Base-by-base conservation (phyloP, 1,139 yeast genomes). In the Magnusiomyces fungicola region DNA sequence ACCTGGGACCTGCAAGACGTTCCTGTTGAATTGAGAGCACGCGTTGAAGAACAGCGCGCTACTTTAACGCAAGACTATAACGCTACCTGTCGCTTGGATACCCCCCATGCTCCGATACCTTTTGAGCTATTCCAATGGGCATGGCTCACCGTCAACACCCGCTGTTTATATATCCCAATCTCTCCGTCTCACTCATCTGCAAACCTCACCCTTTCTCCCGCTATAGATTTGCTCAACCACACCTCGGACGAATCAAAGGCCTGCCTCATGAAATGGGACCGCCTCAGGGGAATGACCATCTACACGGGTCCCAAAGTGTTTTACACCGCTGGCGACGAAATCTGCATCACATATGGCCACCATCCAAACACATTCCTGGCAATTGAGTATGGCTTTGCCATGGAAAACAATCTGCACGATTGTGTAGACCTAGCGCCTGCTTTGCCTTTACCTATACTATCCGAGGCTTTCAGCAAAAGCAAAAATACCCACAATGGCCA, bases 151-250 rank as follows among this genome's bases (percentile, higher is more conserved):
- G 85, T 90, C 47, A 92, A 92, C 63, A 84, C 97, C 1, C 82
- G 98, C 67, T 90, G 97, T 62, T 69, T 92, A 12, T 90, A 87
- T 63, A 67, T 87, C 2, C 81, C 86, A 0, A 73, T 74, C 46
- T 73, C 76, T 43, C 49, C 56, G 37, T n/a, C n/a, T n/a, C 66
- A 61, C 43, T 68, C 51, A 46, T 74, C 59, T 21, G 89, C 84
- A 57, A 84, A 87, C 61, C 82, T 89, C 66, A 87, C 97, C 1
- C 70, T 92, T 79, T 97, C 94, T 0, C 98, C 98, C 0, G 83
- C 72, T 56, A 90, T 90, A 14, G 98, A 92, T 69, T 85, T 86
- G 62, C 69, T 92, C 50, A 92, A 92, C 67, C 97, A 92, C 65
- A 70, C 79, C 10, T 66, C 75, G 32, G 71, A 71, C 1, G 79